Evolutionary conservation across 495 filamentous ascomycete genomes (phyloP), one percentile per base, ranked within the genome.

Genomic region (Penicillium crystallinum): DNA sequence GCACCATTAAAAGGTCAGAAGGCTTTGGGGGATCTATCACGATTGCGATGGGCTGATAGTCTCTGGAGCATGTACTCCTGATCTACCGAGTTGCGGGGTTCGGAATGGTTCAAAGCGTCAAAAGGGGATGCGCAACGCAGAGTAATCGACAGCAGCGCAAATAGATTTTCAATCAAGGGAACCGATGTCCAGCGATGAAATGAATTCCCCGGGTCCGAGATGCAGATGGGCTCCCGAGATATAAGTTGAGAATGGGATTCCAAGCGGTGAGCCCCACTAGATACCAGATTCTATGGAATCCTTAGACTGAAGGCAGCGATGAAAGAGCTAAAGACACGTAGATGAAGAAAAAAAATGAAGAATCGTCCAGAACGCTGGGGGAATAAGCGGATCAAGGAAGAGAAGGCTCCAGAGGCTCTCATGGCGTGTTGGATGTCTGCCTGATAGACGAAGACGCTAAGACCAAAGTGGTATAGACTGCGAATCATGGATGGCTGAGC

Each of bases 351-450:
- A 27, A 34, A 40, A 49, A 47, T 31, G 27, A 41, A 51, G 35
- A 57, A 52, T 45, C 49, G 47, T 15, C 11, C 30, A 43, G 39
- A 53, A 49, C 17, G 38, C 39, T 17, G 30, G 47, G 52, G 54
- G 50, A 34, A 40, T 19, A 52, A 36, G 39, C 46, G 18, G 49
- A 37, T 39, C 52, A 49, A 56, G 52, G 49, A 53, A 55, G 43
- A 56, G 46, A 53, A 58, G 55, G n/a, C 52, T 61, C 60, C 40
- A 45, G 49, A 46, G 43, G 25, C 29, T 61, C 64, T 59, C 62
- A 67, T 50, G 54, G 59, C 62, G 61, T 55, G 56, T 66, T 63
- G 58, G 67, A 63, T 67, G 70, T 73, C 70, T 73, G 70, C 70
- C 70, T 73, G 65, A 70, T 70, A 65, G 70, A 67, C 63, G 66